Conservation (phyloP, 2,329 filamentous ascomycete species). For the Talaromyces funiculosus region DNA sequence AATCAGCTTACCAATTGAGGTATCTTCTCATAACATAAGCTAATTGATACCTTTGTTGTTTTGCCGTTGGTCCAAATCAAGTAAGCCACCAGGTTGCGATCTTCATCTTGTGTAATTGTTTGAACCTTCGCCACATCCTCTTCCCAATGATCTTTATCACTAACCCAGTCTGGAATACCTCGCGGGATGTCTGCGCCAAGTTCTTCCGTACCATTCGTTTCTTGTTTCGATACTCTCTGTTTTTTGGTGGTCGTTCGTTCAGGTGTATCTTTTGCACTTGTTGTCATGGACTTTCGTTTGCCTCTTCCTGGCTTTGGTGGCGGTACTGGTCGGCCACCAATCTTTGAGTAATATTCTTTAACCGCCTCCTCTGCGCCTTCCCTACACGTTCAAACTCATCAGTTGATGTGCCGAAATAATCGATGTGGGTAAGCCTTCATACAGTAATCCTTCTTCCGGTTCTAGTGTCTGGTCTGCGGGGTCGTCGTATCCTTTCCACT, state of each 20-base stretch:
- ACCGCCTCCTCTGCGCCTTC: constrained; percentile 37
- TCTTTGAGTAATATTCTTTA: constrained; percentile 35
- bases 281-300: constrained; percentile 32
- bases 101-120: constrained; percentile 33
- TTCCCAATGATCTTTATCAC: constrained; percentile 40
- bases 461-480: constrained; percentile 42
- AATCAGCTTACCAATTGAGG: constrained; percentile 32
- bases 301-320: constrained; percentile 17
- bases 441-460: constrained; percentile 42
- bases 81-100: constrained; percentile 6
- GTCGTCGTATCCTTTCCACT: constrained; percentile 45
- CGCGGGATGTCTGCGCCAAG: constrained; percentile 1
- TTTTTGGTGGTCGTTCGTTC: constrained; percentile 24
- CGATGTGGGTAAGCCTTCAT: constrained; percentile 16
- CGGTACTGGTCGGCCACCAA: constrained; percentile 39
- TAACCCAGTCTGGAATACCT: constrained; percentile 31
- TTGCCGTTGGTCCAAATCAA: constrained; percentile 40
- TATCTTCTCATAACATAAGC: constrained; percentile 39
- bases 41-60: constrained; percentile 38
- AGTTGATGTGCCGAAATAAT: constrained; percentile 12
- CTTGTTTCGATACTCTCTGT: constrained; percentile 23
- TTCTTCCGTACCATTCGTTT: constrained; percentile 17
- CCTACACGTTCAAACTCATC: constrained; percentile 20
- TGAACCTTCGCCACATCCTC: constrained; percentile 37
- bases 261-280: constrained; percentile 23